These are phyloP conservation scores for Phlyctochytrium planicorne DNA, from an alignment of 192 early-diverging fungal species.

Conservation along the genomic window DNA sequence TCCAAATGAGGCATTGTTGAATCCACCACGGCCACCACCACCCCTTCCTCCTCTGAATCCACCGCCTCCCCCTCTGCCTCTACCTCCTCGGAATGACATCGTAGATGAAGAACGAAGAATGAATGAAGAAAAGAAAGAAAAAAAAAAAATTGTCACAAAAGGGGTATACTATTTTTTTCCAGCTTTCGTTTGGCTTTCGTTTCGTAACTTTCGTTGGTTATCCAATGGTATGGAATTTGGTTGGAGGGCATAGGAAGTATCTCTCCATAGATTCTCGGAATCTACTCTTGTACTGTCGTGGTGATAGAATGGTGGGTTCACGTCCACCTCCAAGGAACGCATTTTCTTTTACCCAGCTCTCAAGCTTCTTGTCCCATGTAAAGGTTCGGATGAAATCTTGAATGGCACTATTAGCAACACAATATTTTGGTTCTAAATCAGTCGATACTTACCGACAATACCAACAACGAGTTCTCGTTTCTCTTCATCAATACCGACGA, in stretches of 20 bases:
- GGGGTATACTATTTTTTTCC: too few species aligned
- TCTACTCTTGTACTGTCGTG: too few species aligned
- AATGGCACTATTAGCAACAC: constrained; percentile 3
- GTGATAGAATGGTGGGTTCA: constrained; percentile 95
- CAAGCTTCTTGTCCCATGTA: constrained; percentile 98
- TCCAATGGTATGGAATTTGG: too few species aligned
- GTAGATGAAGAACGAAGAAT: background rate
- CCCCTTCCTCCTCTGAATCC: constrained; percentile 37
- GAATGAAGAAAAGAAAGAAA: constrained; percentile 33
- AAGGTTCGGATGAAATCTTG: constrained; percentile 94
- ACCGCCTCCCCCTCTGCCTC: constrained; percentile 51
- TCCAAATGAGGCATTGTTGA: constrained; percentile 54
- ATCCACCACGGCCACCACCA: constrained; percentile 55
- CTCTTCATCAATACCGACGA: constrained; percentile 90
- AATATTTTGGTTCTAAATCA: constrained; percentile 6
- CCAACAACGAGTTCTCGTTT: constrained; percentile 90
- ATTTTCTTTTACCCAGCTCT: constrained; percentile 97
- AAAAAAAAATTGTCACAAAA: too few species aligned
- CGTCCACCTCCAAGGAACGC: constrained; percentile 89
- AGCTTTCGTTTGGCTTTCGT: too few species aligned
- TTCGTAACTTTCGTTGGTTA: too few species aligned
- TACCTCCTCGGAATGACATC: constrained; percentile 26
- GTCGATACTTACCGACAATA: constrained; percentile 73
- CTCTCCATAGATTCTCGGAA: too few species aligned
- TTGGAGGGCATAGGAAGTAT: too few species aligned